Base-by-base conservation (phyloP, 139 green algal species). In the Chlamydomonas urium region DNA sequence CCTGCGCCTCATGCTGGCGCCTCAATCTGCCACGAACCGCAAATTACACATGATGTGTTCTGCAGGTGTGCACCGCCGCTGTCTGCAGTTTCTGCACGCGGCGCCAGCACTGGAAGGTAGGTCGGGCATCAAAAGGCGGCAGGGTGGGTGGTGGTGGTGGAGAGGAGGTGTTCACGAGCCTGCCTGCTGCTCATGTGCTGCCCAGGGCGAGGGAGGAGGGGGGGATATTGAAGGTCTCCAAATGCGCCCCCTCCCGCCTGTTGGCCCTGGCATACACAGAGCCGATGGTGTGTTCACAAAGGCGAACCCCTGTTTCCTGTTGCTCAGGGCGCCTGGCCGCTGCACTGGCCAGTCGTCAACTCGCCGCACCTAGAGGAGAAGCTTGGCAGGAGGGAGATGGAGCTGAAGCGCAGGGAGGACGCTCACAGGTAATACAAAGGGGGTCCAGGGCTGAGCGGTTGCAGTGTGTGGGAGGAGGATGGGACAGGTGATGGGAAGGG, bases 21-120 rank as follows among this genome's bases (percentile, higher is more conserved):
- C n/a, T n/a, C n/a, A n/a, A n/a, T n/a, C n/a, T n/a, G n/a, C n/a
- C n/a, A n/a, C n/a, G n/a, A n/a, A n/a, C n/a, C n/a, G n/a, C n/a
- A n/a, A n/a, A n/a, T n/a, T n/a, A n/a, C n/a, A n/a, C n/a, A n/a
- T n/a, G n/a, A n/a, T n/a, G n/a, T n/a, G n/a, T n/a, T n/a, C n/a
- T n/a, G n/a, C n/a, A n/a, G n/a, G n/a, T 79, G 6, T 85, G 79
- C 38, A n/a, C 32, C 21, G 71, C 76, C 61, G 38, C 38, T 33
- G 79, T 85, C 69, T 96, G 91, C 72, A 89, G 90, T 45, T 96
- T 95, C 75, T 96, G 91, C 76, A 88, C 84, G 1, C 78, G 91
- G 26, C 89, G 92, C 71, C 83, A 84, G 53, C 91, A 96, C 81
- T 95, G 88, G 88, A 91, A 90, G 84, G 86, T 85, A 38, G 53